Percentiles rank a stretch among this genome's conserved stretches.
Evolutionary conservation across 208 protist genomes (phyloP).

Genomic region (Leishmania turanica): DNA sequence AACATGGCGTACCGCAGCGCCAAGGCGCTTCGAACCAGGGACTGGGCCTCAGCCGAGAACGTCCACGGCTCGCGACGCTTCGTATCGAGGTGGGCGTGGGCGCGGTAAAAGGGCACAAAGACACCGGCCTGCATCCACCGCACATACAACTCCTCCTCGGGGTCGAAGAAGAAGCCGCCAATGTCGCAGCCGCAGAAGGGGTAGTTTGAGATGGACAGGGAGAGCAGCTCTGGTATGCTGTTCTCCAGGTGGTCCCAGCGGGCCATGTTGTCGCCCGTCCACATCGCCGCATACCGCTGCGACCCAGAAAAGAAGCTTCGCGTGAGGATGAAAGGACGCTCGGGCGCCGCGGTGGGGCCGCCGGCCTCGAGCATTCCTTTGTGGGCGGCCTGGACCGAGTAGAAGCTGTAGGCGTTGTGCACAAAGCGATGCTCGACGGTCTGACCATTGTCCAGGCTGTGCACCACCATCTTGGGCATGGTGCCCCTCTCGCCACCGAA

Average conservation of each 20-base stretch:
- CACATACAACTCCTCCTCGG: conserved; percentile 95
- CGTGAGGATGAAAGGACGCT: conserved; percentile 98
- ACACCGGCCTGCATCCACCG: conserved; percentile 98
- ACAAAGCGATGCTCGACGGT: conserved; percentile 94
- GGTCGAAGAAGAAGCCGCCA: conserved; percentile 98
- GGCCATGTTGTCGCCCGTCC: conserved; percentile 98
- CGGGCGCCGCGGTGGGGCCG: conserved; percentile 23
- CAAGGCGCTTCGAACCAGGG: conserved; percentile 72
- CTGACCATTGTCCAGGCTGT: conserved; percentile 65
- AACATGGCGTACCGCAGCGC: conserved; percentile 94
- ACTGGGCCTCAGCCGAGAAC: conserved; percentile 79
- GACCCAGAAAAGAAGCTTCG: conserved; percentile 98
- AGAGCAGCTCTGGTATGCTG: conserved; percentile 96
- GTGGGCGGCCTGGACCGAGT: conserved; percentile 87
- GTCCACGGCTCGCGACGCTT: conserved; percentile 98
- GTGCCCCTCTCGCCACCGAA: conserved; percentile 96
- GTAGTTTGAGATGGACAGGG: conserved; percentile 95
- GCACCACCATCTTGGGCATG: conserved; percentile 94
- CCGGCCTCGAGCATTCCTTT: conserved; percentile 85
- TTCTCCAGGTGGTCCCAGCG: conserved; percentile 96
- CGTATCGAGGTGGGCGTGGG: conserved; percentile 97
- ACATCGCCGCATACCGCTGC: conserved; percentile 97
- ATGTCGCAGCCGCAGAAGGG: conserved; percentile 97
- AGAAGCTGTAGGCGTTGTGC: conserved; percentile 98
- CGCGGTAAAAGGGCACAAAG: conserved; percentile 98